Conservation (phyloP, 495 filamentous ascomycete genomes). For the Penicillium chermesinum region DNA sequence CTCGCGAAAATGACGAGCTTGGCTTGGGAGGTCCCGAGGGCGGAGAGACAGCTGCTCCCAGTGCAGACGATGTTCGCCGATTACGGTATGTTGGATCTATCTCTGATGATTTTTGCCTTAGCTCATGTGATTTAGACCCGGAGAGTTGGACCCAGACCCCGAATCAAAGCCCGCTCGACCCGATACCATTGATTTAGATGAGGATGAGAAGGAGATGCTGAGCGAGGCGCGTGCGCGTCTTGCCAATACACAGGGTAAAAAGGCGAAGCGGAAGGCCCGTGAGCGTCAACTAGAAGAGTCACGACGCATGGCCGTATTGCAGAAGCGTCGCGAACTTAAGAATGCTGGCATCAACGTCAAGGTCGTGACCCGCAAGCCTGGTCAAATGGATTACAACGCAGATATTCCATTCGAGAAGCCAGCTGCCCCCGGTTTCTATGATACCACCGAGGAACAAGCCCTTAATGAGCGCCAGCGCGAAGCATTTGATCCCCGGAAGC, state of each 20-base stretch:
- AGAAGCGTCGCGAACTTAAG: conserved; percentile 95
- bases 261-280: conserved; percentile 95
- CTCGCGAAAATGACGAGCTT: conserved; percentile 77
- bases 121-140: conserved; percentile 53
- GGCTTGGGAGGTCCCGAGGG: conserved; percentile 83
- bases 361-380: conserved; percentile 83
- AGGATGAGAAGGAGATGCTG: conserved; percentile 99
- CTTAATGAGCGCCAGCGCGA: conserved; percentile 84
- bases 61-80: conserved; percentile 86
- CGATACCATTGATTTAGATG: conserved; percentile 95
- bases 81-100: conserved; percentile 48
- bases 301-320: conserved; percentile 76
- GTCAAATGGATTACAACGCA: conserved; percentile 99
- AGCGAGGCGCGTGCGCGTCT: conserved; percentile 94
- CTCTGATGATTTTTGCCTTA: neutral
- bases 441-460: conserved; percentile 73
- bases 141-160: conserved; percentile 92
- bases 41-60: conserved; percentile 80
- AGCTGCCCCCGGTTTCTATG: conserved; percentile 85
- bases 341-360: conserved; percentile 98
- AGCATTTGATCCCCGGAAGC: conserved; percentile 89
- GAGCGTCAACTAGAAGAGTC: conserved; percentile 96
- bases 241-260: conserved; percentile 97
- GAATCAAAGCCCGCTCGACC: conserved; percentile 96
- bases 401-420: conserved; percentile 97